A percentile compares a stretch with the other conserved stretches of the same genome.
Evolutionary conservation across 306 rosid species (phyloP).

Genomic region (Senna siamea): DNA sequence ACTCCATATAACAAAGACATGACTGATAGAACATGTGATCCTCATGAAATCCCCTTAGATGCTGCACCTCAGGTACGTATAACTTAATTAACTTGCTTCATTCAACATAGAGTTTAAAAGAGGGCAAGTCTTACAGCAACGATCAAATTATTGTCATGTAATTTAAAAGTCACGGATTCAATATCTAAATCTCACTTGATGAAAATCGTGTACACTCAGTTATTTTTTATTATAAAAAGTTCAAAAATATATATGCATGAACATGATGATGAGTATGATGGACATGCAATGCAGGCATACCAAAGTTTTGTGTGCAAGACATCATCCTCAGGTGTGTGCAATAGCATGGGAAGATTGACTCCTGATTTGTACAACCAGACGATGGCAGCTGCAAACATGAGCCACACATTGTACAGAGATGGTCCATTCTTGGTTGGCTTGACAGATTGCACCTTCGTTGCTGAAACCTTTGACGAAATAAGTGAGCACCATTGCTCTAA

Average conservation of each 20-base stretch:
- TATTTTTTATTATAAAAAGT: no score
- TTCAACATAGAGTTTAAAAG: no score
- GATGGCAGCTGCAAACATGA: conserved; percentile 42
- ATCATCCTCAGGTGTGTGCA: conserved; percentile 52
- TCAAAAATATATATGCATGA: no score
- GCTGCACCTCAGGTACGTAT: conserved; percentile 47
- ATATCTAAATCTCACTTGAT: no score
- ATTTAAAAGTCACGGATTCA: no score
- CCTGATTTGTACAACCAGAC: conserved; percentile 45
- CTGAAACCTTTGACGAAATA: conserved; percentile 46
- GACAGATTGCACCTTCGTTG: conserved; percentile 51
- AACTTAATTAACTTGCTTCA: no score
- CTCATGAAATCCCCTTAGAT: conserved; percentile 34
- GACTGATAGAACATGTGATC: conserved; percentile 43
- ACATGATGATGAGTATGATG: no score
- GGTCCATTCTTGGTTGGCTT: conserved; percentile 49
- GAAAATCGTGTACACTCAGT: no score
- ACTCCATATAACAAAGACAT: conserved; percentile 46
- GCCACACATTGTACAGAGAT: conserved; percentile 33
- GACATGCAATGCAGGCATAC: conserved; percentile 44
- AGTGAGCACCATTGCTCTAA: conserved; percentile 39
- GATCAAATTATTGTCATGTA: no score
- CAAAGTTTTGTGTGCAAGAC: conserved; percentile 36
- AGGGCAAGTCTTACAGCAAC: no score
- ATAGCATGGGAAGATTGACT: conserved; percentile 54